These are phyloP conservation scores for Trichopus zeylanicus DNA, from an alignment of 116 monocot species.

Conservation along the genomic window DNA sequence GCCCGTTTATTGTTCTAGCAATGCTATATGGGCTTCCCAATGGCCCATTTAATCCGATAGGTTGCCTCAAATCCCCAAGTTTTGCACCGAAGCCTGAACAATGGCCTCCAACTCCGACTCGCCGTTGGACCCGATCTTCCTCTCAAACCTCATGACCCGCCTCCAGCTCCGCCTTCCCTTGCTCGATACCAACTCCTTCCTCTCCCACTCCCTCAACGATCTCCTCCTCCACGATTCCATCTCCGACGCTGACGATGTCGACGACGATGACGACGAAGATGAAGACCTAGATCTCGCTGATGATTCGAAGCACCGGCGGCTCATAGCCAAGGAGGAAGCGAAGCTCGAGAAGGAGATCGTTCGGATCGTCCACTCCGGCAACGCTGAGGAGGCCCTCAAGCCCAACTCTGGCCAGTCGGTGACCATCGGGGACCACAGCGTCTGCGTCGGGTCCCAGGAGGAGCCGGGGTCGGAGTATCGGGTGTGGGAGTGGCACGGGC, in stretches of 20 bases:
- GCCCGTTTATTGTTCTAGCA: too few relatives aligned
- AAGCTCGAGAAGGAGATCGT: slow-evolving; percentile 86
- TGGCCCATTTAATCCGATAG: too few relatives aligned
- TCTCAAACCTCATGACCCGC: slow-evolving; percentile 68
- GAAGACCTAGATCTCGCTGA: slow-evolving; percentile 8
- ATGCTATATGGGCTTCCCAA: too few relatives aligned
- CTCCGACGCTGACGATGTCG: slow-evolving; percentile 2
- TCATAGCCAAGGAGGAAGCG: slow-evolving; percentile 68
- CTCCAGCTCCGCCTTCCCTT: slow-evolving; percentile 67
- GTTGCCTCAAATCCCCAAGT: not conserved
- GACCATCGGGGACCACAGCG: slow-evolving; percentile 61
- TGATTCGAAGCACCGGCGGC: slow-evolving; percentile 19
- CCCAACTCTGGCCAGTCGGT: slow-evolving; percentile 91
- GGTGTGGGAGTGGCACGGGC: slow-evolving; percentile 98
- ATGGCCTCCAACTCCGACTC: slow-evolving; percentile 6
- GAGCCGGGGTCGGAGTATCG: slow-evolving; percentile 56
- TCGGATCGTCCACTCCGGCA: slow-evolving; percentile 47
- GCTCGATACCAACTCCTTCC: slow-evolving; percentile 53
- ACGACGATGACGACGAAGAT: slow-evolving; percentile 7
- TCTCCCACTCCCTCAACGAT: slow-evolving; percentile 49
- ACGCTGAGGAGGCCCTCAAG: slow-evolving; percentile 45
- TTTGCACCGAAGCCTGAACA: not conserved
- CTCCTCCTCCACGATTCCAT: slow-evolving; percentile 43
- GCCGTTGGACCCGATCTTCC: slow-evolving; percentile 50
- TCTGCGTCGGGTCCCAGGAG: slow-evolving; percentile 81